Evolutionary conservation across 2,329 filamentous ascomycete species (phyloP), one percentile per base, ranked within the genome.

Genomic region (Dactylellina drechsleri): DNA sequence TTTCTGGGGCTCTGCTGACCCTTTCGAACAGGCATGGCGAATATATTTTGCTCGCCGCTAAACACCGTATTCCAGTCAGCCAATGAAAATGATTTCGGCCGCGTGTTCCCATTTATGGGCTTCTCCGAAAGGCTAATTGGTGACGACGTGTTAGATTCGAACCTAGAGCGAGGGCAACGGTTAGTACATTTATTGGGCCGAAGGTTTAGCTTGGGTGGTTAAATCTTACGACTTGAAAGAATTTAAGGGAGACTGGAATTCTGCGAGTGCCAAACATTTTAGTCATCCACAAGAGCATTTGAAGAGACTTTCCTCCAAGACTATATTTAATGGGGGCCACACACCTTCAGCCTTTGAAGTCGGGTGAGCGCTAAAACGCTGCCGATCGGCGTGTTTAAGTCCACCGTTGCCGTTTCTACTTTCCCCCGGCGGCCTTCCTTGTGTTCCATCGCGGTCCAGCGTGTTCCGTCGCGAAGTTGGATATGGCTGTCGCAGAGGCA

Each of bases 41-140:
- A 74, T 40, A 74, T 67, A 59, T 74, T 74, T 28, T 74, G 26
- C 15, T 57, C 59, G 5, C 70, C 58, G 31, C 52, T 74, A 43
- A 74, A 74, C 2, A 74, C 56, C 12, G 56, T 66, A 16, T 74
- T 74, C 70, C 70, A 74, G 26, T 74, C 70, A 6, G 62, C 53
- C 40, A 57, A 43, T 5, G 70, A 74, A 20, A 74, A 74, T 16
- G 70, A 67, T 41, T 74, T 62, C 13, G 62, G 50, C 13, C 49
- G 49, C 7, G 56, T 20, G 15, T 58, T 43, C 41, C 62, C 62
- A 43, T 53, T 62, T 52, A 40, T 28, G 4, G 61, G 53, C 18
- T 60, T 60, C 12, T 28, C 40, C 10, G 60, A 47, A n/a, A 66
- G 16, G 56, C 68, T 58, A 15, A 60, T 20, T 1, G 68, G 68